Evolutionary conservation across 345 rosid genomes (phyloP).

Genomic region (Theobroma cacao): DNA sequence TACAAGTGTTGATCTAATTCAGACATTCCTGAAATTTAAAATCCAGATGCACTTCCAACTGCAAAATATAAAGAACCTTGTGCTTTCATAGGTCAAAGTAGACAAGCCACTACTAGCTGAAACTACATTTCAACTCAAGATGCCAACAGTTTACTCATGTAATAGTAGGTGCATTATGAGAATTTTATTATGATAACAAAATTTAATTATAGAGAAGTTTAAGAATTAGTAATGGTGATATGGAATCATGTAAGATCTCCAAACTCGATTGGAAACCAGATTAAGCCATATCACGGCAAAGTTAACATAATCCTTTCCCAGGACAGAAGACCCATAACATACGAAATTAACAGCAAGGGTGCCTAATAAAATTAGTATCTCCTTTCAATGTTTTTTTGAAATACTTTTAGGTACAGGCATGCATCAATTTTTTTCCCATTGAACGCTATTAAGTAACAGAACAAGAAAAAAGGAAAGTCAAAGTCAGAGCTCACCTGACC

Average conservation of each 20-base stretch:
- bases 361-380: background rate
- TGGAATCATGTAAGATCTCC: background rate
- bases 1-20: background rate
- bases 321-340: background rate
- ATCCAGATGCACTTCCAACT: background rate
- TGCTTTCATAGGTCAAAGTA: background rate
- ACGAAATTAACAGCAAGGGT: background rate
- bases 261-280: background rate
- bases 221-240: background rate
- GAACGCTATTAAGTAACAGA: background rate
- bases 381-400: background rate
- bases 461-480: constrained; percentile 12
- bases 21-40: background rate
- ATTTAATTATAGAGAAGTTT: background rate
- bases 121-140: background rate
- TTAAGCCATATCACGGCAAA: background rate
- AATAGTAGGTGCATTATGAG: background rate
- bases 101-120: background rate
- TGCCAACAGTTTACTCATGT: background rate
- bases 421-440: background rate
- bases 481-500: constrained; percentile 71
- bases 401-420: background rate
- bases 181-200: background rate
- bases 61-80: background rate
- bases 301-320: background rate